Base-by-base conservation (phyloP, 2,329 filamentous ascomycete genomes). In the Trichoderma sp. region DNA sequence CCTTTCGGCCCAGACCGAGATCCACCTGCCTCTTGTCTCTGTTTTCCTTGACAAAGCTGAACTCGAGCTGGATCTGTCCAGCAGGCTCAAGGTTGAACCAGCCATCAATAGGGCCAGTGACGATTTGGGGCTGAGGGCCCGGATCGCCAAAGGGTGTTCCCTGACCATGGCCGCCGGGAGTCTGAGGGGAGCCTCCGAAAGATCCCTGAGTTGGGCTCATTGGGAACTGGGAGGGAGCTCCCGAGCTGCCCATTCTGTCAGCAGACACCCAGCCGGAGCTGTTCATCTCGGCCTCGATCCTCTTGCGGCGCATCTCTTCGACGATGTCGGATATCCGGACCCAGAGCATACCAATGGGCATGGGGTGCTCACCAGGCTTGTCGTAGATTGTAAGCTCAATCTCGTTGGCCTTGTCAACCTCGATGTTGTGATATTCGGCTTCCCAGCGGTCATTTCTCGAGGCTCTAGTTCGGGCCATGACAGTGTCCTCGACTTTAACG, bases 41-140 rank as follows among this genome's bases (percentile, higher is more conserved):
- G 75, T 89, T 90, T 79, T 95, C 92, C 82, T 98, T 99, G 76
- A 91, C 86, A 78, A 99, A 99, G 77, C 92, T 93, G 80, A 99
- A 87, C 50, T 92, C 92, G 52, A 99, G 85, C 73, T 97, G 92
- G 70, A 99, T 95, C 69, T 94, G 90, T 59, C 95, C 95, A 19
- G 94, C 92, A 2, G 95, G 95, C 79, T 99, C 95, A 53, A 99
- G 84, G 65, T 95, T 95, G 80, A 99, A 99, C 95, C 95, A 99
- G 22, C 92, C 91, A 72, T 97, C 94, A 69, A 99, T 92, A 72
- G 88, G 86, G 37, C 85, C 86, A 72, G 80, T 87, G 73, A 77
- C 85, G 74, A 78, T 82, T 79, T 79, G 85, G 72, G 82, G 87
- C 74, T 80, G 86, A 67, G 78, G 72, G 70, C 77, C 74, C 71